Evolutionary conservation across 306 rosid species (phyloP).

Genomic region (Inga laurina): DNA sequence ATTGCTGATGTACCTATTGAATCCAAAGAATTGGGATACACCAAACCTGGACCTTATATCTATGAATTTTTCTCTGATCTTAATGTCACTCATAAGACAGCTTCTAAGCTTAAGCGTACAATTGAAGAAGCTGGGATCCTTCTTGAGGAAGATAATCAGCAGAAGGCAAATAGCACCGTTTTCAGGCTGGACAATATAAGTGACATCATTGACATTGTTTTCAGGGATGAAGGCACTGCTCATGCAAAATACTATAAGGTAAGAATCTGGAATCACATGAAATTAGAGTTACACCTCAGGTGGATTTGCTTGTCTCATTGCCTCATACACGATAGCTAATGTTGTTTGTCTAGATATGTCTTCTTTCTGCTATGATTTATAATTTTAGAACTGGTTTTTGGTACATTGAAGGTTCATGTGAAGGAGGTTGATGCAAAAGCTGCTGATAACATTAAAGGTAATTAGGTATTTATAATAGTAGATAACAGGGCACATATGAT

Average conservation of each 20-base stretch:
- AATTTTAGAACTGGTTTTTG: constrained; percentile 31
- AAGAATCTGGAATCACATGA: constrained; percentile 37
- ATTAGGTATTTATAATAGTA: constrained; percentile 14
- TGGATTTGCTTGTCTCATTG: constrained; percentile 24
- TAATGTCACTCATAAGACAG: constrained; percentile 72
- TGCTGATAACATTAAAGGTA: constrained; percentile 74
- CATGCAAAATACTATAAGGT: constrained; percentile 84
- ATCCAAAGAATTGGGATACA: constrained; percentile 84
- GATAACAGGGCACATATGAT: constrained; percentile 1
- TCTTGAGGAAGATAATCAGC: constrained; percentile 81
- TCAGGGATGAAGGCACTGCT: constrained; percentile 57
- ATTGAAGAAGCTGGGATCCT: constrained; percentile 66
- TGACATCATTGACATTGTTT: constrained; percentile 64
- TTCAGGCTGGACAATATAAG: constrained; percentile 74
- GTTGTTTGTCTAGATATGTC: constrained; percentile 18
- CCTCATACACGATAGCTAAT: neutral
- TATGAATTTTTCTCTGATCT: constrained; percentile 80
- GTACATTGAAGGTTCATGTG: constrained; percentile 73
- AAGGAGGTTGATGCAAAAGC: constrained; percentile 68
- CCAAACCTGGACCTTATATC: constrained; percentile 87
- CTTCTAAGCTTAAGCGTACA: constrained; percentile 50
- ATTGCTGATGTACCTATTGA: constrained; percentile 84
- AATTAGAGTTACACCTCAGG: constrained; percentile 22
- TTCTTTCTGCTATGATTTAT: constrained; percentile 28
- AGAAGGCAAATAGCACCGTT: constrained; percentile 51